Base-by-base conservation (phyloP, 331 rosid species). In the Dryas integrifolia region DNA sequence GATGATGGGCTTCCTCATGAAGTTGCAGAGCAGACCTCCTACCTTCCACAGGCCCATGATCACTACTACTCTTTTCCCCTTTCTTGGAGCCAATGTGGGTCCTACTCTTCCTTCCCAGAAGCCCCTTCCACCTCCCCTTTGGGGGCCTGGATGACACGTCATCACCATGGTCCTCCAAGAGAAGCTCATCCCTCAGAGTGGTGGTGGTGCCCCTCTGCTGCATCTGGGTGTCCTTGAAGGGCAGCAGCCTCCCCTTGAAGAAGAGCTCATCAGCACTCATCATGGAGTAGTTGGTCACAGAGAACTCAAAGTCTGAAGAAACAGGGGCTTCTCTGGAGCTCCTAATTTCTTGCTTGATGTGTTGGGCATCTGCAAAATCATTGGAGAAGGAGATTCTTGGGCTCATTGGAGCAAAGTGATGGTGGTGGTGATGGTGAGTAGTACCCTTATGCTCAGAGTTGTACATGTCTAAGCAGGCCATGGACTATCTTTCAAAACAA, bases 201-300 rank as follows among this genome's bases (percentile, higher is more conserved):
- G 97, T 85, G 14, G 85, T 72, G 50, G 44, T 3, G 6, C 68
- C 14, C 58, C 84, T 87, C 81, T 72, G 90, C 70, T 58, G 92
- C 65, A 76, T 75, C 67, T 77, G 84, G 72, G 75, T 73, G 41
- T 86, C 92, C 79, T 86, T 94, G 80, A 80, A 91, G 0, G 97
- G 96, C 74, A 94, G 78, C 79, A 94, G 49, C 78, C 92, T 83
- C 0, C 98, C 98, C 65, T 94, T 88, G 35, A n/a, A 88, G 84
- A 94, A 94, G 74, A 94, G 97, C 81, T 94, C 96, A 63, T 94
- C 98, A 49, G 98, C 98, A 44, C 92, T 85, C 96, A 94, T 94
- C 97, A 89, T 91, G 12, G 96, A 86, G 71, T 86, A 82, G 84
- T 89, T 88, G 14, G 89, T 26, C 69, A 85, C 92, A 0, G 97